Evolutionary conservation across 768 basidiomycete genomes (phyloP).

Genomic region (Termitomyces sp.): DNA sequence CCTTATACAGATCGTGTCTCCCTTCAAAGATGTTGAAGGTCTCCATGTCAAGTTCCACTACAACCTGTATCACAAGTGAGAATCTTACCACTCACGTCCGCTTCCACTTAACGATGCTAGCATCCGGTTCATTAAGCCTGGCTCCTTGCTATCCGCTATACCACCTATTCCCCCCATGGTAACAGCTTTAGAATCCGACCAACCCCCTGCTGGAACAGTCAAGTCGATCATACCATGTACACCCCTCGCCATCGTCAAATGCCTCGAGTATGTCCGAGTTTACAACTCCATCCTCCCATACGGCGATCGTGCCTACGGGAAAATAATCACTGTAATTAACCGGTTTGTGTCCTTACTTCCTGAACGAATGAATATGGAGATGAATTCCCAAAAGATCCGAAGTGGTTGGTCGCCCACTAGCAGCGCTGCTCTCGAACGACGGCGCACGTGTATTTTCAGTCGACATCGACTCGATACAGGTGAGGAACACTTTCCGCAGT

Average conservation of each 20-base stretch:
- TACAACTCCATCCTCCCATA: constrained; percentile 92
- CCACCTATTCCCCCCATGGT: constrained; percentile 30
- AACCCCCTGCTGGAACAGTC: constrained; percentile 78
- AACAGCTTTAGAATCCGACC: constrained; percentile 41
- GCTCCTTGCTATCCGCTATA: constrained; percentile 50
- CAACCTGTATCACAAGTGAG: constrained; percentile 92
- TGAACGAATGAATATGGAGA: background rate
- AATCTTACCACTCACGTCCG: background rate
- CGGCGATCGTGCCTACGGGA: constrained; percentile 92
- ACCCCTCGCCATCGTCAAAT: constrained; percentile 94
- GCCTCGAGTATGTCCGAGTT: constrained; percentile 83
- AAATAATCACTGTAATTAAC: constrained; percentile 92
- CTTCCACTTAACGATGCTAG: constrained; percentile 34
- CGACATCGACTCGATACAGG: constrained; percentile 93
- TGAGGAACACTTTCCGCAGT: constrained; percentile 15
- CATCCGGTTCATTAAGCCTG: constrained; percentile 87
- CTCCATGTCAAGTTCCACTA: constrained; percentile 94
- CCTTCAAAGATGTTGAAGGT: constrained; percentile 96
- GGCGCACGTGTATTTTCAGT: constrained; percentile 94
- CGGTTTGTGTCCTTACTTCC: constrained; percentile 44
- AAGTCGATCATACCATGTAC: constrained; percentile 98
- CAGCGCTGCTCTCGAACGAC: constrained; percentile 92
- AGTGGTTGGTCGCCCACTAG: constrained; percentile 95
- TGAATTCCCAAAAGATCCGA: constrained; percentile 60
- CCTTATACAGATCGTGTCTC: constrained; percentile 72